phyloP scores from a whole-genome alignment of 306 rosid genomes.

The Corylus avellana region DNA sequence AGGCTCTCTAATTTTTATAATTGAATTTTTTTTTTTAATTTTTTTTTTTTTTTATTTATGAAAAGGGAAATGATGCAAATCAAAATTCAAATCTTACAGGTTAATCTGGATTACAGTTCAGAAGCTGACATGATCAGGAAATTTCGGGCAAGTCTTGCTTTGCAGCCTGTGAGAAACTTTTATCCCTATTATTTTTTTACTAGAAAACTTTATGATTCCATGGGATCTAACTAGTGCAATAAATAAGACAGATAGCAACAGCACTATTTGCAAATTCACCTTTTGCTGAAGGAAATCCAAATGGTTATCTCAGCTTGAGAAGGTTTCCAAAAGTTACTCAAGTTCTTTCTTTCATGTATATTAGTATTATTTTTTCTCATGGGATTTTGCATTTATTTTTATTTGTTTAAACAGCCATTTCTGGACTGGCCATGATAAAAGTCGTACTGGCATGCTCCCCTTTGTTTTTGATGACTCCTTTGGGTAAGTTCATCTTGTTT shows the following conservation, averaged over 20 bases:
- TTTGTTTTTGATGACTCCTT: slow-evolving; percentile 91
- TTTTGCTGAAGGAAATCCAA: slow-evolving; percentile 88
- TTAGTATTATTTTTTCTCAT: slow-evolving; percentile 7
- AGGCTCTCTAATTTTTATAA: too few species aligned
- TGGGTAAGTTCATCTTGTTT: slow-evolving; percentile 50
- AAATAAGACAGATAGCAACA: slow-evolving; percentile 83
- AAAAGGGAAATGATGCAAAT: slow-evolving; percentile 17
- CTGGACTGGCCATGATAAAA: slow-evolving; percentile 87
- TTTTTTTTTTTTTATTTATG: neutral
- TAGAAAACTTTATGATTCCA: slow-evolving; percentile 17
- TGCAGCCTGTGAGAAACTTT: slow-evolving; percentile 83
- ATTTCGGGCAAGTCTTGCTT: slow-evolving; percentile 89
- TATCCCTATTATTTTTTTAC: slow-evolving; percentile 13
- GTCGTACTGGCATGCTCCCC: slow-evolving; percentile 95
- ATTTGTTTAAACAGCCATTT: slow-evolving; percentile 61
- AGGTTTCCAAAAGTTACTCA: slow-evolving; percentile 47
- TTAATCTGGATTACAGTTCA: slow-evolving; percentile 91
- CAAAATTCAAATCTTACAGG: slow-evolving; percentile 45
- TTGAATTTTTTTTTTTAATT: too few species aligned
- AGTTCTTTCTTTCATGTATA: slow-evolving; percentile 15
- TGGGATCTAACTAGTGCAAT: slow-evolving; percentile 32
- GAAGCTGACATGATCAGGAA: slow-evolving; percentile 95
- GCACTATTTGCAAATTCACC: slow-evolving; percentile 99
- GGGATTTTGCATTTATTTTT: slow-evolving; percentile 9
- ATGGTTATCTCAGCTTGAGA: slow-evolving; percentile 94